Evolutionary conservation across 768 basidiomycete species (phyloP).

Genomic region (Pleurotus tuber-regium): DNA sequence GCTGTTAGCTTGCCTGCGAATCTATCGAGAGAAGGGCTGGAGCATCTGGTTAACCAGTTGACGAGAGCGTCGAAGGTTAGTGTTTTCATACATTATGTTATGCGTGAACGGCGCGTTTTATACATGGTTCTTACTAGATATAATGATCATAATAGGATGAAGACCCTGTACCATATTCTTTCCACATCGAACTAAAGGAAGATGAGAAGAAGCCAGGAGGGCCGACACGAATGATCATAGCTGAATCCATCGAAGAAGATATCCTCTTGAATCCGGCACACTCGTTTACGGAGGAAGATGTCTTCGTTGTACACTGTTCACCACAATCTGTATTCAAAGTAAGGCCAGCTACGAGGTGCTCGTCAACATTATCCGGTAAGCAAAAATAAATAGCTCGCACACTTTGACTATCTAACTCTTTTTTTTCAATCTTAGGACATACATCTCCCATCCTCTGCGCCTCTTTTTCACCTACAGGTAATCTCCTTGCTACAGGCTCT

Average conservation of each 20-base stretch:
- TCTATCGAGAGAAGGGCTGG: constrained; percentile 77
- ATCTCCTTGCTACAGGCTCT: constrained; percentile 88
- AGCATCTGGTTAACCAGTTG: constrained; percentile 87
- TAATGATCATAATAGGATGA: constrained; percentile 50
- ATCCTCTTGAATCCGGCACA: constrained; percentile 71
- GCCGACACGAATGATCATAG: constrained; percentile 78
- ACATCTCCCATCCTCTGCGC: constrained; percentile 92
- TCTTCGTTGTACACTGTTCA: constrained; percentile 85
- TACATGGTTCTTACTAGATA: constrained; percentile 12
- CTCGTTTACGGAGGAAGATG: constrained; percentile 80
- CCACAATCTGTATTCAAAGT: constrained; percentile 97
- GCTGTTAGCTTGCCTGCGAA: constrained; percentile 89
- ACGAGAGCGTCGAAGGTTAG: constrained; percentile 59
- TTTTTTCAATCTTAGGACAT: constrained; percentile 56
- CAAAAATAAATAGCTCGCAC: too few relatives aligned
- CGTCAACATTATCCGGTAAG: constrained; percentile 83
- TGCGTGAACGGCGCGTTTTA: constrained; percentile 20
- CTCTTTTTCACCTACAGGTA: constrained; percentile 92
- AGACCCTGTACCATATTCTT: constrained; percentile 90
- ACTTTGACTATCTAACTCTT: neutral
- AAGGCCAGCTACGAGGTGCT: constrained; percentile 90
- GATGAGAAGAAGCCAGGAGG: constrained; percentile 45
- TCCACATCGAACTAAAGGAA: constrained; percentile 77
- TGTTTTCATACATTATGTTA: constrained; percentile 16
- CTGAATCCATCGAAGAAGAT: constrained; percentile 81